Evolutionary conservation across 2,329 filamentous ascomycete species (phyloP), one percentile per base, ranked within the genome.

Genomic region (Orbilia quercus): DNA sequence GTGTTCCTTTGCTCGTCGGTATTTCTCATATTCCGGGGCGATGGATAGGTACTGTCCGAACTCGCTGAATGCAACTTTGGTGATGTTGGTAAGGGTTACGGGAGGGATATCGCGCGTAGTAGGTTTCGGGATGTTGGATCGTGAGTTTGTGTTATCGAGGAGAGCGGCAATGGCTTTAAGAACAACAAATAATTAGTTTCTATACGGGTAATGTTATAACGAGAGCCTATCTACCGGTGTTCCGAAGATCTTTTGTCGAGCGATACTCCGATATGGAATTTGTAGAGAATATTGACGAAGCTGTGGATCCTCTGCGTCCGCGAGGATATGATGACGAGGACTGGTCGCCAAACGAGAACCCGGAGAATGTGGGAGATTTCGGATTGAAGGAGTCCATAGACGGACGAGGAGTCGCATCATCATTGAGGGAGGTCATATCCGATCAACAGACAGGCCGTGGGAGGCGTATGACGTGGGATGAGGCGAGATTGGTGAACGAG

Each of bases 71-170:
- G 96, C 91, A 76, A 98, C 85, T 77, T 90, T 90, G 9, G 89
- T 86, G 48, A 98, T 91, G 77, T 96, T 96, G 6, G 92, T 93
- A 71, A 99, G 84, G 0, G 92, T 89, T 0, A 99, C 95, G 0
- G 94, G 94, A 0, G 94, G 94, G 38, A 99, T 99, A 79, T 99
- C 94, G 80, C 88, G 88, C 16, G 91, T 85, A 0, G 92, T 96
- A 0, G 94, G 94, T 12, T 91, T 89, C 77, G 65, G 94, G 93
- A 1, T 93, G 96, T 75, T 94, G 88, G 66, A 96, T 96, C 2
- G 94, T 91, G 25, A 92, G 90, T 79, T 96, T 91, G 75, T 65
- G 55, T 77, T 66, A 22, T 78, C 77, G 2, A 98, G 86, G n/a
- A 98, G 85, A 0, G 92, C 96, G 7, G 93, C 96, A 77, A 98